phyloP scores from a whole-genome alignment of 805 yeast species.

The Wickerhamiella sergipiensis region DNA sequence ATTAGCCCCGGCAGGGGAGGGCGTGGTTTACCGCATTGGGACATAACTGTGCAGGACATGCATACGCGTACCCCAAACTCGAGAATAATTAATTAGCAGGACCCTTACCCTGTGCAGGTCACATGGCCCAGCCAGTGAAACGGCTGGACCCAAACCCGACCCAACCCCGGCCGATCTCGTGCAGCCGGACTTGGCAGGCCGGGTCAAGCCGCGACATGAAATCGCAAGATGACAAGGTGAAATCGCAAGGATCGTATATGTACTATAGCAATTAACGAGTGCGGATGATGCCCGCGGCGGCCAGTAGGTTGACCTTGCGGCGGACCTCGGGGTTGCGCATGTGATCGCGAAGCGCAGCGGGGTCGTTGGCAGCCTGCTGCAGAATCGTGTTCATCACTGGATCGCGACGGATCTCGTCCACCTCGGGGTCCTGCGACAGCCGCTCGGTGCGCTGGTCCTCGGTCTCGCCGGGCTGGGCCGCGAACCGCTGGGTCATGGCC shows the following conservation, averaged over 20 bases:
- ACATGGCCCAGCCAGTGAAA: neutral
- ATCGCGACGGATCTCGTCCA: slow-evolving; percentile 79
- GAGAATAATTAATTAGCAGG: neutral
- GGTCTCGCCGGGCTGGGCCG: slow-evolving; percentile 73
- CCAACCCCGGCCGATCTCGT: neutral
- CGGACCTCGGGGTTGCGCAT: slow-evolving; percentile 92
- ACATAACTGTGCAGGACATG: neutral
- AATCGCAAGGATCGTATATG: neutral
- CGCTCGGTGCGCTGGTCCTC: slow-evolving; percentile 90
- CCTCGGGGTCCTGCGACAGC: slow-evolving; percentile 85
- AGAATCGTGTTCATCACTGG: slow-evolving; percentile 95
- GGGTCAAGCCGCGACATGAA: too few species aligned
- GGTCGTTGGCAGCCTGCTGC: slow-evolving; percentile 86
- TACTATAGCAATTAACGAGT: slow-evolving; percentile 40
- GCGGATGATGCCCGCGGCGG: slow-evolving; percentile 94
- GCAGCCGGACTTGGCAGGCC: neutral
- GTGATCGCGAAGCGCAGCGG: slow-evolving; percentile 94
- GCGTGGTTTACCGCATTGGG: neutral
- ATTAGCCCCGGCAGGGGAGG: neutral
- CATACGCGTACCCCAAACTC: neutral
- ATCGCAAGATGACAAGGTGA: too few species aligned
- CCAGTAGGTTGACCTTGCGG: slow-evolving; percentile 73
- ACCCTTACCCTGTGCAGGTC: neutral
- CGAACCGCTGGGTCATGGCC: slow-evolving; percentile 66
- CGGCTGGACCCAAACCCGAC: too few species aligned